Base-by-base conservation (phyloP, 768 basidiomycete species). In the Ephemerocybe angulata region DNA sequence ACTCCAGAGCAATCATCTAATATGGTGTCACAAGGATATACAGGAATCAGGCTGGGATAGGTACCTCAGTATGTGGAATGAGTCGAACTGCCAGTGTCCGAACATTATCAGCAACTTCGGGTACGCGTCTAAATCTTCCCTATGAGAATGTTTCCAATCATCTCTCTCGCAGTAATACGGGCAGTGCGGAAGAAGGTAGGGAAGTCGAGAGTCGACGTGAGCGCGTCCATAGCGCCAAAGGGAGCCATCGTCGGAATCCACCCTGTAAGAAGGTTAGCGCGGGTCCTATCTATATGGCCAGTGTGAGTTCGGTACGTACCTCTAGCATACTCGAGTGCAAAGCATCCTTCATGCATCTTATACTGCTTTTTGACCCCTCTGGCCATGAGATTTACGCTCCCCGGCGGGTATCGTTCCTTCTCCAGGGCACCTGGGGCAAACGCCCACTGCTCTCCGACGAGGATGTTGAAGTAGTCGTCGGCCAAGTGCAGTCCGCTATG, bases 171-270 rank as follows among this genome's bases (percentile, higher is more conserved):
- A 0, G 93, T 91, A 58, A 96, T 80, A 29, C 83, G 73, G 8
- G 79, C 72, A 0, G 94, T 98, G 62, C 86, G 76, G 66, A 86
- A 93, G 50, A 97, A 71, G 1, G 93, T 90, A 17, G 81, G 80
- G 54, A 92, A 59, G 72, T 99, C 96, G 19, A 98, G 81, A 2
- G 96, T 98, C 17, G 96, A 98, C 13, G 86, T 82, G 47, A 98
- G 62, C 3, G 76, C 77, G 70, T 99, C 97, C 27, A 87, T 86
- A 53, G 93, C 79, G 0, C 97, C 97, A 62, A 99, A 98, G 0
- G 94, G 94, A 57, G 98, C 67, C 96, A 98, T 98, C 42, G 87
- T 73, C 0, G 97, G 96, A 62, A 99, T 97, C 94, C 96, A 98
- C 24, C 95, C 95, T 97, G 41, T 30, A n/a, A n/a, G n/a, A 10